phyloP scores from a whole-genome alignment of 139 green algal genomes.

The Astrephomene gubernaculifera region DNA sequence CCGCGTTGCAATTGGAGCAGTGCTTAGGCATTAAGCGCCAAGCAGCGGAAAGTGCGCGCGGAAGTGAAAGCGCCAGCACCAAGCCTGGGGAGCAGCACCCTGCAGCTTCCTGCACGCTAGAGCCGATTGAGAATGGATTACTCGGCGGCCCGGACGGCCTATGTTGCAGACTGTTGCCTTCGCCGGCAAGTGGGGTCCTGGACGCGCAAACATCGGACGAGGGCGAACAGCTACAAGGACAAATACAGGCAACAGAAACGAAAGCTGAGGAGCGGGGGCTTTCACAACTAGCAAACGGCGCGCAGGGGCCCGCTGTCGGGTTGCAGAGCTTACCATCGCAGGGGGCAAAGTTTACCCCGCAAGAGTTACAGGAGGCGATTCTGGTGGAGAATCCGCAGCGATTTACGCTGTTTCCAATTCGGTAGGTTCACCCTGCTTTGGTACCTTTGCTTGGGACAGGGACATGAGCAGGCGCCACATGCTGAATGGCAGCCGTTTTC shows the following conservation, averaged over 20 bases:
- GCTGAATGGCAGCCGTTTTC: no score
- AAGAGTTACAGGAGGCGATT: conserved; percentile 63
- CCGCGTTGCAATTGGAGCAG: no score
- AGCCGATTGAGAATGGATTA: not conserved
- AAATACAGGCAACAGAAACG: not conserved
- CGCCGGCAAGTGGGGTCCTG: not conserved
- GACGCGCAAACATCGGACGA: no score
- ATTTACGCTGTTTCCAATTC: conserved; percentile 88
- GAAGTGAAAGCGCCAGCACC: no score
- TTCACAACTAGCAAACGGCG: not conserved
- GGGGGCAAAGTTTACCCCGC: not conserved
- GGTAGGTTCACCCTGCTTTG: no score
- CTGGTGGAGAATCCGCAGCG: conserved; percentile 78
- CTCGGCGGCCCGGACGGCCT: not conserved
- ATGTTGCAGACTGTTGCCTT: not conserved
- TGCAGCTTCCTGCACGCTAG: not conserved
- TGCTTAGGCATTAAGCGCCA: no score
- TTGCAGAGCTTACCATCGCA: no score
- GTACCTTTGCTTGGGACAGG: no score
- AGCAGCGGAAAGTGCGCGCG: no score
- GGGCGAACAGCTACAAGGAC: no score
- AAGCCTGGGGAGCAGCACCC: not conserved
- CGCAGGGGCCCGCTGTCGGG: no score
- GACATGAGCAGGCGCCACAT: no score
- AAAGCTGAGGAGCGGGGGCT: not conserved